A percentile compares a stretch with the other conserved stretches of the same genome.
These are phyloP conservation scores for Diddensiella transvaalensis DNA, from an alignment of 805 yeast species.

Conservation along the genomic window DNA sequence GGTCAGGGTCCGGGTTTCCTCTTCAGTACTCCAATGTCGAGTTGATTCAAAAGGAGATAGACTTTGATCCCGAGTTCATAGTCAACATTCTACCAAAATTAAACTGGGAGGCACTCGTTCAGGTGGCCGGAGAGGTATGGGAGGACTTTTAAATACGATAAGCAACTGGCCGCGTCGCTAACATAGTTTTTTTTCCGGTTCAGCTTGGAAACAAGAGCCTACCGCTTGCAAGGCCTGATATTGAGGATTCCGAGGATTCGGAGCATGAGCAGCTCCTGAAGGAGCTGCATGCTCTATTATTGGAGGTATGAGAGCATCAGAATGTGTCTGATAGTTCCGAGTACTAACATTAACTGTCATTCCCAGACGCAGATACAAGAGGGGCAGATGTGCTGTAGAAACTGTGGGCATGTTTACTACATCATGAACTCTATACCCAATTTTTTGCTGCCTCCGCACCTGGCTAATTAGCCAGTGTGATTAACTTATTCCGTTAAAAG, in stretches of 20 bases:
- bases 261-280: slow-evolving; percentile 50
- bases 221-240: slow-evolving; percentile 36
- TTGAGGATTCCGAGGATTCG: slow-evolving; percentile 47
- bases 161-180: slow-evolving; percentile 2
- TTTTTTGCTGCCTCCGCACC: slow-evolving; percentile 89
- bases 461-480: slow-evolving; percentile 48
- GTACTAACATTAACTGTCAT: too few species aligned
- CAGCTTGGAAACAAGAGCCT: slow-evolving; percentile 52
- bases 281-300: slow-evolving; percentile 71
- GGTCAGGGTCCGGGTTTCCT: slow-evolving; percentile 76
- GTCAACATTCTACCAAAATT: slow-evolving; percentile 71
- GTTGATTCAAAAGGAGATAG: slow-evolving; percentile 70
- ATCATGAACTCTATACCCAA: slow-evolving; percentile 94
- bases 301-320: slow-evolving; percentile 44
- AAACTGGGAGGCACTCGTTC: slow-evolving; percentile 81
- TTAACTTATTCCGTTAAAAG: too few species aligned
- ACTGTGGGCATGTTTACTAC: slow-evolving; percentile 83
- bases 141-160: slow-evolving; percentile 16
- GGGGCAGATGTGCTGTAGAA: slow-evolving; percentile 84
- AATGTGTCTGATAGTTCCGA: background rate
- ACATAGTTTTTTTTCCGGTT: slow-evolving; percentile 4
- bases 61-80: slow-evolving; percentile 78
- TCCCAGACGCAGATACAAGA: slow-evolving; percentile 69
- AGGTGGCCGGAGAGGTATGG: slow-evolving; percentile 69
- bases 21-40: slow-evolving; percentile 65